Evolutionary conservation across 345 rosid genomes (phyloP), one percentile per base, ranked within the genome.

Genomic region (Triadica sebifera): DNA sequence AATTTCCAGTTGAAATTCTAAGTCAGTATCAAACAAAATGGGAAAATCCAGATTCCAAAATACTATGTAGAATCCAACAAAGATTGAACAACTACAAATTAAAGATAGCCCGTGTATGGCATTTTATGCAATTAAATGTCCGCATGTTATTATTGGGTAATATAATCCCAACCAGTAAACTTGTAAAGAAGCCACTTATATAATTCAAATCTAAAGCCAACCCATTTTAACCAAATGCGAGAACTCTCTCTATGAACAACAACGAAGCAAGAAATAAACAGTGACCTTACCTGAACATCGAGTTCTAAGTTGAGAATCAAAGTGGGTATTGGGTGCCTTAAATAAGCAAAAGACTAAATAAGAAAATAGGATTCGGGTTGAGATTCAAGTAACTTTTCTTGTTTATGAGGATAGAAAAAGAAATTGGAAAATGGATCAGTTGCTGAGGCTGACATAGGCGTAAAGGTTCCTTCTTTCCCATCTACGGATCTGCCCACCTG

Each of bases 401-500:
- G 4, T 0, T 52, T 52, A 12, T 19, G 37, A 20, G 62, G 13
- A 20, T 20, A 57, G 12, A 57, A 57, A 57, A 43, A 43, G 6
- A 8, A 29, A 29, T 55, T 1, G 56, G 58, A 53, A 20, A 53
- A 5, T 53, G 10, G 58, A 53, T 53, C 58, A n/a, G 58, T 19
- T 13, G 62, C 62, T 57, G 62, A 57, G 34, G 62, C 62, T 57
- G 62, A 57, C 62, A 57, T 20, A 57, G 22, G 34, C 22, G 62
- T 22, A 24, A 58, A 58, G 62, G 9, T 58, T 55, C 56, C n/a
- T 51, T 19, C 56, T 51, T 51, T 51, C 4, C 12, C 59, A 55
- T 55, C 25, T 55, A 8, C 24, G n/a, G 17, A 4, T 55, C n/a
- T n/a, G 0, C 20, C 24, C 8, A 19, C 8, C n/a, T 19, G 59